Conservation (phyloP, 352 stramenopile genomes). For the Phytophthora europaea region DNA sequence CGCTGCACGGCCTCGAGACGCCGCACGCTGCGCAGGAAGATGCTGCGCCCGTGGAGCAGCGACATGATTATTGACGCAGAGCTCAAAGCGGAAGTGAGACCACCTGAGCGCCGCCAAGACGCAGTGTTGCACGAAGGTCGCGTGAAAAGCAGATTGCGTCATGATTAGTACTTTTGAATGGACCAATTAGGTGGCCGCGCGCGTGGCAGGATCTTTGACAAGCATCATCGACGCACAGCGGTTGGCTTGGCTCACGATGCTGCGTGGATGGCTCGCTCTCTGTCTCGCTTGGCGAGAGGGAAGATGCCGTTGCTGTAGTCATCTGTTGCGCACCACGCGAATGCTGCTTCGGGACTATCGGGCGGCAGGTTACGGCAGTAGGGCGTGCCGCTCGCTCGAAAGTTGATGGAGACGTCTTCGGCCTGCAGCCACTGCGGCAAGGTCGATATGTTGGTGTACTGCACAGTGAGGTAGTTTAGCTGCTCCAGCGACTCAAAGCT, state of each 20-base stretch:
- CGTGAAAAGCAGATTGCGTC: constrained; percentile 17
- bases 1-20: constrained; percentile 34
- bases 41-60: constrained; percentile 51
- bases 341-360: neutral
- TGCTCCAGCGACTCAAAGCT: constrained; percentile 11
- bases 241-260: neutral
- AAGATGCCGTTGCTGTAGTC: constrained; percentile 32
- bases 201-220: neutral
- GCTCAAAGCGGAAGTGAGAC: constrained; percentile 5
- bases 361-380: constrained; percentile 16
- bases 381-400: constrained; percentile 24
- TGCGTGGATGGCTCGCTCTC: constrained; percentile 5
- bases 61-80: constrained; percentile 34
- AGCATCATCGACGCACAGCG: neutral
- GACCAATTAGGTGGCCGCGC: constrained; percentile 3
- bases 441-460: constrained; percentile 20
- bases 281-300: constrained; percentile 28
- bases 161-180: constrained; percentile 9
- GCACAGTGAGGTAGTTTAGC: constrained; percentile 24
- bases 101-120: neutral
- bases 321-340: constrained; percentile 9
- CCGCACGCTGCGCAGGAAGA: constrained; percentile 51
- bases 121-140: neutral
- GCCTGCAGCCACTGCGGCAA: constrained; percentile 30
- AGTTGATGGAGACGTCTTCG: neutral